Conservation (phyloP, 345 rosid species). For the Populus simonii region DNA sequence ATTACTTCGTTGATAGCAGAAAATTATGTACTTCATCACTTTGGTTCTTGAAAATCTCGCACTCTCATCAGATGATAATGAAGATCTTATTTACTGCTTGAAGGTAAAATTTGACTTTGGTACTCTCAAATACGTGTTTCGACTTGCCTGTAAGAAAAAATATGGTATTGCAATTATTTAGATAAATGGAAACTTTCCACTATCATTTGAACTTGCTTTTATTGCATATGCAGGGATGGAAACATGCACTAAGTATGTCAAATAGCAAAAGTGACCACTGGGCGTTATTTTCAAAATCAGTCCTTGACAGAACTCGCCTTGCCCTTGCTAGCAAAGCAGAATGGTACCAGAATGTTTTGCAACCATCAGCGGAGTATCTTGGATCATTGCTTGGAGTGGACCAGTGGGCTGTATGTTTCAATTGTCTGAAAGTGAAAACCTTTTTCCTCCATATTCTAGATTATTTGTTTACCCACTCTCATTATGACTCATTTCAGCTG, state of each 20-base stretch:
- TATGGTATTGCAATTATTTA: background rate
- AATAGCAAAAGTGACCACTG: conserved; percentile 56
- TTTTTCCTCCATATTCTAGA: conserved; percentile 4
- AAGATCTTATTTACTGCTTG: conserved; percentile 85
- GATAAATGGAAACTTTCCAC: conserved; percentile 3
- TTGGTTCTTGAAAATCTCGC: conserved; percentile 90
- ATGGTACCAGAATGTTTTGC: conserved; percentile 75
- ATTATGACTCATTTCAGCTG: conserved; percentile 45
- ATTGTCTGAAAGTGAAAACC: conserved; percentile 1
- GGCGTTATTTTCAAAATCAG: conserved; percentile 93
- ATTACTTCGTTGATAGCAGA: conserved; percentile 46
- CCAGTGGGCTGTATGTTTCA: conserved; percentile 72
- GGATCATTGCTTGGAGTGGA: conserved; percentile 87
- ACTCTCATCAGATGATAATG: conserved; percentile 88
- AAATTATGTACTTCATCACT: conserved; percentile 70
- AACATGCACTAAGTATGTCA: conserved; percentile 59
- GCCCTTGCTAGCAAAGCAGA: conserved; percentile 86
- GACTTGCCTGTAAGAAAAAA: background rate
- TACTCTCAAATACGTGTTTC: background rate
- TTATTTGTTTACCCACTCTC: background rate
- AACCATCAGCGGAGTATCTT: conserved; percentile 94
- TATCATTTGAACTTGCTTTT: conserved; percentile 8
- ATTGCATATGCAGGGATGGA: conserved; percentile 69
- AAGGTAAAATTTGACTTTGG: conserved; percentile 47
- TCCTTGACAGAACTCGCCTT: conserved; percentile 92